Percentiles rank a stretch among this genome's conserved stretches.
phyloP scores from a whole-genome alignment of 2,329 filamentous ascomycete genomes.

The Dryadomyces sulphureus region DNA sequence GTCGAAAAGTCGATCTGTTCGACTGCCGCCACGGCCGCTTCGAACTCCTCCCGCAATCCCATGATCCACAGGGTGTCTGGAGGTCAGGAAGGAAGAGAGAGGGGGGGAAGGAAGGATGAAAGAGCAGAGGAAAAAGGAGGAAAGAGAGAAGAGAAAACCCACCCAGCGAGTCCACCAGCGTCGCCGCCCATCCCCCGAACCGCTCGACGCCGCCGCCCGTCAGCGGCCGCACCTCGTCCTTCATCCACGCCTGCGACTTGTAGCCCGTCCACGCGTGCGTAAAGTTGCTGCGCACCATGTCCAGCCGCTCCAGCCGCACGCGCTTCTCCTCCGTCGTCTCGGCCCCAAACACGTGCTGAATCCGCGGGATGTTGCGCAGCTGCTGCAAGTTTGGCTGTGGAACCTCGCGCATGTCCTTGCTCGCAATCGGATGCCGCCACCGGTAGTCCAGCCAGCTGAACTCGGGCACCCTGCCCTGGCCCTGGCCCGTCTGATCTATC shows the following conservation, averaged over 20 bases:
- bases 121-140: constrained; percentile 11
- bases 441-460: constrained; percentile 9
- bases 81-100: no score
- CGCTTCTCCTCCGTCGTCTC: constrained; percentile 12
- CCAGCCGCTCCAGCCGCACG: constrained; percentile 17
- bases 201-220: constrained; percentile 18
- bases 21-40: constrained; percentile 30
- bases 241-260: constrained; percentile 29
- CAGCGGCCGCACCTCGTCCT: constrained; percentile 29
- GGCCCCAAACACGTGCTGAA: constrained; percentile 20
- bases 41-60: constrained; percentile 36
- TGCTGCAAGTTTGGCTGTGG: constrained; percentile 1
- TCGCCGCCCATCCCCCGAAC: constrained; percentile 37
- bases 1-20: constrained; percentile 32
- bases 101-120: no score
- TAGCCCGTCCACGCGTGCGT: constrained; percentile 27
- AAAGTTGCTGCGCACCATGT: constrained; percentile 20
- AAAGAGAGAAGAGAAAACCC: no score
- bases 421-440: constrained; percentile 9
- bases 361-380: constrained; percentile 15
- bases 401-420: constrained; percentile 6
- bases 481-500: neutral
- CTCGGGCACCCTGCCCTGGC: neutral
- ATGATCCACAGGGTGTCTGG: constrained; percentile 39
- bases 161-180: constrained; percentile 35